Conservation (phyloP, 108 stramenopile species). For the Cyclotella baltica region DNA sequence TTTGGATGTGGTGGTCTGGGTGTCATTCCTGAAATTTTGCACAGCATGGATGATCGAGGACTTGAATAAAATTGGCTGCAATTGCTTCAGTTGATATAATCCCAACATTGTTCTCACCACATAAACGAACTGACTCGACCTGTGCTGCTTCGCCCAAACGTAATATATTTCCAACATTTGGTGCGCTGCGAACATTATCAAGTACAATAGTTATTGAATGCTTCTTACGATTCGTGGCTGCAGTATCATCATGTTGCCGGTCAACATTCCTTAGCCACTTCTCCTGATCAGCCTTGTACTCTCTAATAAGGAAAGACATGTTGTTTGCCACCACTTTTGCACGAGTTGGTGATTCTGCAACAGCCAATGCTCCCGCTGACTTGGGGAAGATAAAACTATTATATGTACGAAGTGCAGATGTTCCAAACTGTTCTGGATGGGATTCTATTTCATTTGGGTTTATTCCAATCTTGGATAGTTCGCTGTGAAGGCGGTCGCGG, state of each 20-base stretch:
- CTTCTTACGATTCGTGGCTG: neutral
- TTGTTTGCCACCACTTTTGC: constrained; percentile 62
- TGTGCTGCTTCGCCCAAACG: constrained; percentile 56
- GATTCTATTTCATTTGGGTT: constrained; percentile 44
- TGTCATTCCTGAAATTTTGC: constrained; percentile 37
- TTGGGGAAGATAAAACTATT: constrained; percentile 63
- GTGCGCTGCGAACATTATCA: constrained; percentile 63
- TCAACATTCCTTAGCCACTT: constrained; percentile 67
- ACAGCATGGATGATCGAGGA: neutral
- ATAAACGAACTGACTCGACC: constrained; percentile 51
- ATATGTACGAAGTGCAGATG: constrained; percentile 59
- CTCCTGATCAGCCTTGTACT: constrained; percentile 58
- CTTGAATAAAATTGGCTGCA: neutral
- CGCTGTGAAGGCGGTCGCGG: constrained; percentile 42
- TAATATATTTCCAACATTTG: constrained; percentile 65
- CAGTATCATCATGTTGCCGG: constrained; percentile 21
- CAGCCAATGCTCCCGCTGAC: constrained; percentile 59
- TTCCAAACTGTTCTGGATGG: constrained; percentile 51
- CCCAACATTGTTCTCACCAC: constrained; percentile 25
- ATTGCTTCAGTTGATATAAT: neutral
- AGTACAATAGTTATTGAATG: constrained; percentile 56
- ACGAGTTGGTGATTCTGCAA: constrained; percentile 61
- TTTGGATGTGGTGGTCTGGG: constrained; percentile 64
- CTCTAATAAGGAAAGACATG: constrained; percentile 60
- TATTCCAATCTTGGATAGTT: constrained; percentile 49